Percentiles rank a stretch among this genome's conserved stretches.
phyloP scores from a whole-genome alignment of 805 yeast genomes.

The Candida ascalaphidarum region DNA sequence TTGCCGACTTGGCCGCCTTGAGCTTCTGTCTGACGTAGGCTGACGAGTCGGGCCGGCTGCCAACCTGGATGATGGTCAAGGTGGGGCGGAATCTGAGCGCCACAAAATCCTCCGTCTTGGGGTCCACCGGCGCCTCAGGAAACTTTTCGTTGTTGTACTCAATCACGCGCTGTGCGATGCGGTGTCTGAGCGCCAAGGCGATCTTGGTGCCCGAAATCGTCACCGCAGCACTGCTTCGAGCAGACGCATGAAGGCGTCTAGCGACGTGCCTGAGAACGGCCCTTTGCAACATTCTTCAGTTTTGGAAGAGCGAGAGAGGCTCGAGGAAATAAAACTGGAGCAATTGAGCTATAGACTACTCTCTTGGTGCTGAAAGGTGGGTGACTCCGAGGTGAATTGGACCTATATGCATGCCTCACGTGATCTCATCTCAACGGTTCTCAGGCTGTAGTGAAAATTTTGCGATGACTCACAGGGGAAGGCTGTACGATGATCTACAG shows the following conservation, averaged over 20 bases:
- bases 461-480: no score
- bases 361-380: no score
- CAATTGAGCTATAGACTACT: no score
- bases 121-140: constrained; percentile 8
- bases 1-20: constrained; percentile 82
- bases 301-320: no score
- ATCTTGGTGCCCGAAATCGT: constrained; percentile 35
- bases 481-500: no score
- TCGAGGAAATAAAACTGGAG: no score
- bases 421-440: no score
- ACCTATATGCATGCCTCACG: no score
- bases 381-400: no score
- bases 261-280: background rate
- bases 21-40: constrained; percentile 89
- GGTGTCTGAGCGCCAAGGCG: constrained; percentile 27
- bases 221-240: constrained; percentile 18
- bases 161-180: constrained; percentile 32
- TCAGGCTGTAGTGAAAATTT: no score
- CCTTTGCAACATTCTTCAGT: no score
- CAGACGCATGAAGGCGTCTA: constrained; percentile 2
- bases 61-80: constrained; percentile 83
- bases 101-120: constrained; percentile 13
- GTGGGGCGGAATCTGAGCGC: constrained; percentile 54
- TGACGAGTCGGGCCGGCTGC: constrained; percentile 80
- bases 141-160: constrained; percentile 24